phyloP scores from a whole-genome alignment of 352 stramenopile species.

The Elongisporangium undulatum region DNA sequence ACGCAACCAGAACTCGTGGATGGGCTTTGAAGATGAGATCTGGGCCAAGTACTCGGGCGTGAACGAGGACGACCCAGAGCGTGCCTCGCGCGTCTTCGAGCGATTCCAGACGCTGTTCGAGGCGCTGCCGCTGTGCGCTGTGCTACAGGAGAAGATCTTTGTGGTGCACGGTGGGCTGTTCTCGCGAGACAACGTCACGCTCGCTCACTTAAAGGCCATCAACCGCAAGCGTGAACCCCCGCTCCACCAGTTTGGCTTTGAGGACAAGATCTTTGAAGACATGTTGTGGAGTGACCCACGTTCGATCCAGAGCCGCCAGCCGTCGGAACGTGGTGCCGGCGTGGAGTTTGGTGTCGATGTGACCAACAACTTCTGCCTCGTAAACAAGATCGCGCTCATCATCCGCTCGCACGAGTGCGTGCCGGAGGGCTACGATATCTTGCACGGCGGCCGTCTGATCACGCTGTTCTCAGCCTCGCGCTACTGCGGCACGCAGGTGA shows the following conservation, averaged over 20 bases:
- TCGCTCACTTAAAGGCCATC: slow-evolving; percentile 89
- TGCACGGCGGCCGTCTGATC: slow-evolving; percentile 86
- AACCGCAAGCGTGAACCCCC: slow-evolving; percentile 90
- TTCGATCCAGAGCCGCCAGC: slow-evolving; percentile 65
- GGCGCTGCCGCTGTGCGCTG: slow-evolving; percentile 82
- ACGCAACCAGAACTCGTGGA: slow-evolving; percentile 92
- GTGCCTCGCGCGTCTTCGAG: slow-evolving; percentile 52
- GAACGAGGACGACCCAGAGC: slow-evolving; percentile 50
- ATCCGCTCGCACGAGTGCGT: slow-evolving; percentile 95
- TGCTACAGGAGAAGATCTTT: slow-evolving; percentile 91
- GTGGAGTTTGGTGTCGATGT: slow-evolving; percentile 92
- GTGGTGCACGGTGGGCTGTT: slow-evolving; percentile 94
- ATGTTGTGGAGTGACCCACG: slow-evolving; percentile 92
- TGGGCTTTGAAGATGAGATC: slow-evolving; percentile 91
- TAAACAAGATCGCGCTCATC: slow-evolving; percentile 90
- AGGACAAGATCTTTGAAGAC: slow-evolving; percentile 93
- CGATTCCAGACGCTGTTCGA: slow-evolving; percentile 85
- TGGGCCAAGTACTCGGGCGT: slow-evolving; percentile 78
- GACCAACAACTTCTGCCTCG: slow-evolving; percentile 92
- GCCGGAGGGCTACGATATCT: slow-evolving; percentile 88
- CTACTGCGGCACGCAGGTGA: slow-evolving; percentile 92
- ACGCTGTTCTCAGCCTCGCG: slow-evolving; percentile 91
- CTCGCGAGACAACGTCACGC: slow-evolving; percentile 87
- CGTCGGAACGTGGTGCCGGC: slow-evolving; percentile 85
- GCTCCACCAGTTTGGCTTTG: slow-evolving; percentile 83